phyloP scores from a whole-genome alignment of 2,329 filamentous ascomycete species.

The Talaromyces piceae region DNA sequence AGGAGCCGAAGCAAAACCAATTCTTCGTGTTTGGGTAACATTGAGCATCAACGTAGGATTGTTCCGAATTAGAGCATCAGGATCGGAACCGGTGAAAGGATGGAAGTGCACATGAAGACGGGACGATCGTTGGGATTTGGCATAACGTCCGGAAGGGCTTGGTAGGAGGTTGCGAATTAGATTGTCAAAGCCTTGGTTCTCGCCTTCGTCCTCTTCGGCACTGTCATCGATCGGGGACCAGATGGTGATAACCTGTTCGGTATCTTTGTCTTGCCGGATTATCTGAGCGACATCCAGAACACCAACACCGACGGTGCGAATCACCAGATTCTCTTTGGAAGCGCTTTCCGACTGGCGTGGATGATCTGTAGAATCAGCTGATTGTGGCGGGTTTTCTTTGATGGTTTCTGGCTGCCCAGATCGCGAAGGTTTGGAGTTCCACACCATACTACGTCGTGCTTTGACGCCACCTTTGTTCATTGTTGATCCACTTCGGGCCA shows the following conservation, averaged over 20 bases:
- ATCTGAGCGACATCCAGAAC: conserved; percentile 68
- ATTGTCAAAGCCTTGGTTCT: conserved; percentile 62
- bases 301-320: conserved; percentile 68
- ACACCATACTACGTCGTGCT: conserved; percentile 37
- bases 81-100: conserved; percentile 68
- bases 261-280: conserved; percentile 63
- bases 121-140: conserved; percentile 64
- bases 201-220: conserved; percentile 54
- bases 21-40: conserved; percentile 72
- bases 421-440: conserved; percentile 29
- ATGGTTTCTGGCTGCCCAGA: conserved; percentile 23
- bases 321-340: conserved; percentile 39
- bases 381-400: conserved; percentile 25
- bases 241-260: conserved; percentile 68
- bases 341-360: conserved; percentile 20
- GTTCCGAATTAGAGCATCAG: conserved; percentile 71
- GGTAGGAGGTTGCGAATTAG: conserved; percentile 66
- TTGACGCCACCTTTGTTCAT: conserved; percentile 28
- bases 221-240: conserved; percentile 59
- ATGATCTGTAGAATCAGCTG: conserved; percentile 13
- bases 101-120: conserved; percentile 72
- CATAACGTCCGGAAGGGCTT: conserved; percentile 65
- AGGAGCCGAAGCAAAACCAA: conserved; percentile 89
- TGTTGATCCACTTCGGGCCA: conserved; percentile 19
- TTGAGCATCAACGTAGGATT: conserved; percentile 83